Percentiles rank a stretch among this genome's conserved stretches.
Evolutionary conservation across 805 yeast species (phyloP).

Genomic region (Metschnikowia noctiluminum): DNA sequence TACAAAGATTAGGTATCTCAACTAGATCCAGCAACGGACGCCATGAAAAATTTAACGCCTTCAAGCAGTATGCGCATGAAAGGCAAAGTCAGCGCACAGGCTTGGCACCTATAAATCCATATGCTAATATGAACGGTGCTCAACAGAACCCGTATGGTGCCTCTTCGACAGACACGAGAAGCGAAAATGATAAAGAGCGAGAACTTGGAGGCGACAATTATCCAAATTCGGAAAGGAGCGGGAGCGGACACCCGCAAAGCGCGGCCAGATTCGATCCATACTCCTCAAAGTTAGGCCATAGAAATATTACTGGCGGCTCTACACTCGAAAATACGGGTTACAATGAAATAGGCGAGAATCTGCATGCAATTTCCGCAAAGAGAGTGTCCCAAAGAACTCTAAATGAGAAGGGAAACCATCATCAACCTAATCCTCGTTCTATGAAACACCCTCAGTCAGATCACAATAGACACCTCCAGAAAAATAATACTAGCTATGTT

Average conservation of each 20-base stretch:
- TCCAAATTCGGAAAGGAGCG: background rate
- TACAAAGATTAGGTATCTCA: conserved; percentile 41
- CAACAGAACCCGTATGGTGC: conserved; percentile 16
- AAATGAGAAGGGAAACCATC: background rate
- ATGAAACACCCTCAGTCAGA: too few relatives aligned
- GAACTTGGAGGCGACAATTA: too few relatives aligned
- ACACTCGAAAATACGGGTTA: too few relatives aligned
- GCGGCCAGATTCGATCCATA: too few relatives aligned
- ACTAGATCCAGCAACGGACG: conserved; percentile 33
- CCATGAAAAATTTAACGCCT: conserved; percentile 50
- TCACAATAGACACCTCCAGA: too few relatives aligned
- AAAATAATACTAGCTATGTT: background rate
- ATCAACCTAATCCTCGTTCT: background rate
- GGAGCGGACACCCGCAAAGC: background rate
- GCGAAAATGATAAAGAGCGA: background rate
- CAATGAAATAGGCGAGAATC: background rate
- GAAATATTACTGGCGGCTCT: too few relatives aligned
- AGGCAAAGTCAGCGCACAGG: conserved; percentile 33
- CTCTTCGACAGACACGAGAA: background rate
- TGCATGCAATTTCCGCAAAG: background rate
- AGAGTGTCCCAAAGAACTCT: background rate
- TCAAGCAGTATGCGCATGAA: conserved; percentile 46
- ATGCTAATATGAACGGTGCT: conserved; percentile 27
- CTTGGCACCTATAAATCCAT: conserved; percentile 41
- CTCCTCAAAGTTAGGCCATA: too few relatives aligned